These are phyloP conservation scores for Candida jianshihensis DNA, from an alignment of 805 yeast species.

Conservation along the genomic window DNA sequence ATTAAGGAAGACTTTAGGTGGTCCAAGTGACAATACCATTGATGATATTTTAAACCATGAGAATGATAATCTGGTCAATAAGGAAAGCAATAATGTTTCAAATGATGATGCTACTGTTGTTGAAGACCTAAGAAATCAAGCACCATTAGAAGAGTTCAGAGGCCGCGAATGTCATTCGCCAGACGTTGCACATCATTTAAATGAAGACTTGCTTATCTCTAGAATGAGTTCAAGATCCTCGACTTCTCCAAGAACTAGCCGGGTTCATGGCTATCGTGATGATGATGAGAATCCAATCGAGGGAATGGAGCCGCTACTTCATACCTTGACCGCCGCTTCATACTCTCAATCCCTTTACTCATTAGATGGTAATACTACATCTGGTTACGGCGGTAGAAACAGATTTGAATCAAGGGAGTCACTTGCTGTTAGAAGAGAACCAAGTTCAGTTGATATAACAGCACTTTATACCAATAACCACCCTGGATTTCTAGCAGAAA, in stretches of 20 bases:
- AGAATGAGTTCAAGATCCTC: conserved; percentile 13
- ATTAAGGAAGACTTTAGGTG: background rate
- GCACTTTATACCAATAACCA: conserved; percentile 23
- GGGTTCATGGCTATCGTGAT: background rate
- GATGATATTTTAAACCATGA: conserved; percentile 4
- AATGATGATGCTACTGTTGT: conserved; percentile 1
- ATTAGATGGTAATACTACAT: background rate
- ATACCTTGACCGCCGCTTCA: conserved; percentile 5
- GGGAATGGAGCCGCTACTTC: conserved; percentile 26
- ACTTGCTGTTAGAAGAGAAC: conserved; percentile 20
- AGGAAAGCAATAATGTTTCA: background rate
- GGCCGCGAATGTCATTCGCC: no score
- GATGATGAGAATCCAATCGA: conserved; percentile 7
- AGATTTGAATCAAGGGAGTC: conserved; percentile 25
- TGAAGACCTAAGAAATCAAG: background rate
- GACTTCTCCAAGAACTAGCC: conserved; percentile 5
- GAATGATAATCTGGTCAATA: conserved; percentile 2
- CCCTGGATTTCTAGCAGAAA: conserved; percentile 5
- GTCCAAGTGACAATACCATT: conserved; percentile 8
- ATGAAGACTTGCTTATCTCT: no score
- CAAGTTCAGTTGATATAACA: conserved; percentile 31
- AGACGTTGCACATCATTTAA: no score
- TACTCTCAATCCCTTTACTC: background rate
- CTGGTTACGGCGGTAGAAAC: no score
- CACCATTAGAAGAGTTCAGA: background rate